Evolutionary conservation across 2,329 filamentous ascomycete species (phyloP).

Genomic region (Coniella vitis): DNA sequence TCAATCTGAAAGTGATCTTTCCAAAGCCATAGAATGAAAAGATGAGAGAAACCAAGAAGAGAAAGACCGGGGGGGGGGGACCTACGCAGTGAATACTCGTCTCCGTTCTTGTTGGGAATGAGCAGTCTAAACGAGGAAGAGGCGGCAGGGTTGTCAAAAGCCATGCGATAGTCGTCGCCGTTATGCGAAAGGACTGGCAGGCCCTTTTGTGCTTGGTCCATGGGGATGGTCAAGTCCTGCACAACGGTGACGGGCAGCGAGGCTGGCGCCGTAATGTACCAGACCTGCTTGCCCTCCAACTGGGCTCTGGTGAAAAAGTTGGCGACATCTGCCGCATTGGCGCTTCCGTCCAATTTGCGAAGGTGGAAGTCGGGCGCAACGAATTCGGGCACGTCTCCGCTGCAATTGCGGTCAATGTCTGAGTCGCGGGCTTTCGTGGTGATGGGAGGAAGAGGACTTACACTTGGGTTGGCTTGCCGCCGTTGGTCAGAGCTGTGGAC

Average conservation of each 20-base stretch:
- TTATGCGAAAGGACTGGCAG: slow-evolving; percentile 55
- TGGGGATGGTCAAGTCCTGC: slow-evolving; percentile 54
- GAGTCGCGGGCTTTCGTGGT: neutral
- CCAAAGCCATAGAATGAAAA: slow-evolving; percentile 10
- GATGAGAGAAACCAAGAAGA: no score
- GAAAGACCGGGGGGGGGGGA: no score
- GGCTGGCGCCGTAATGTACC: slow-evolving; percentile 71
- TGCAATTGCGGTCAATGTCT: slow-evolving; percentile 2
- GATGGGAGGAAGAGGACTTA: slow-evolving; percentile 1
- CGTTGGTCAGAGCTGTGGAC: slow-evolving; percentile 27
- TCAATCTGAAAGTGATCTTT: slow-evolving; percentile 19
- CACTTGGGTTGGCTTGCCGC: slow-evolving; percentile 9
- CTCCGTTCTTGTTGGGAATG: slow-evolving; percentile 49
- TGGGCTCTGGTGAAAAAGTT: slow-evolving; percentile 52
- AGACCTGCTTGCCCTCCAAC: slow-evolving; percentile 65
- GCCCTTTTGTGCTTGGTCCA: slow-evolving; percentile 46
- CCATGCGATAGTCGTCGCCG: slow-evolving; percentile 55
- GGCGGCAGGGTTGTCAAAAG: slow-evolving; percentile 44
- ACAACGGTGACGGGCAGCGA: slow-evolving; percentile 62
- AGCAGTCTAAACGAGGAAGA: slow-evolving; percentile 51
- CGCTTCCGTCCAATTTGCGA: slow-evolving; percentile 40
- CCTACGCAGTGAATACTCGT: slow-evolving; percentile 17
- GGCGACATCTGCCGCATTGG: slow-evolving; percentile 38
- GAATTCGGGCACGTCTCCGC: slow-evolving; percentile 35
- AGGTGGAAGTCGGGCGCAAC: slow-evolving; percentile 47